Percentiles rank a stretch among this genome's conserved stretches.
Evolutionary conservation across 768 basidiomycete species (phyloP).

Genomic region (Panellus pusillus): DNA sequence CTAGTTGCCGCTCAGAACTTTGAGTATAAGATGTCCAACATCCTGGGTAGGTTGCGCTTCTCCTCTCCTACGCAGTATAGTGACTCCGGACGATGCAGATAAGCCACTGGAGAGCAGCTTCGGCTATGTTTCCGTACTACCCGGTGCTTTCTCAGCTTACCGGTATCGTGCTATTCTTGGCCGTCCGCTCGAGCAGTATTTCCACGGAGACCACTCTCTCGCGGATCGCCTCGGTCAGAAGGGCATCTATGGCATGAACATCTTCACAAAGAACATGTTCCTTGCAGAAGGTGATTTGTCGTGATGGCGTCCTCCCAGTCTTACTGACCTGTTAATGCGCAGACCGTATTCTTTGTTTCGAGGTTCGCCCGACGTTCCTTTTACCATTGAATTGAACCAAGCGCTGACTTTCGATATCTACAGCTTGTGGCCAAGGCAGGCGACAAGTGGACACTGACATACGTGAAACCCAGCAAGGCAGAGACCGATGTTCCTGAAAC

Average conservation of each 20-base stretch:
- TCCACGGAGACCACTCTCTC: constrained; percentile 85
- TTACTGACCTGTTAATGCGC: constrained; percentile 52
- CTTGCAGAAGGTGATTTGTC: constrained; percentile 55
- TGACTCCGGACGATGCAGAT: constrained; percentile 42
- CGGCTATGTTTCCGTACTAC: constrained; percentile 92
- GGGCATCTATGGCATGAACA: constrained; percentile 96
- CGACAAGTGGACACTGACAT: constrained; percentile 85
- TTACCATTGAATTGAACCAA: no score
- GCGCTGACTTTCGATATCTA: no score
- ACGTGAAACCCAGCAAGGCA: constrained; percentile 93
- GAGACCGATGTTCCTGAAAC: constrained; percentile 95
- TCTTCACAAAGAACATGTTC: constrained; percentile 94
- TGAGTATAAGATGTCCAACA: constrained; percentile 98
- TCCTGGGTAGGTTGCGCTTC: constrained; percentile 56
- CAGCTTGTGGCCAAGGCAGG: constrained; percentile 82
- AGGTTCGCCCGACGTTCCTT: constrained; percentile 28
- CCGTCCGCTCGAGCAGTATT: constrained; percentile 81
- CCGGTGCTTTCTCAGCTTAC: constrained; percentile 97
- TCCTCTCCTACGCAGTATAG: not conserved
- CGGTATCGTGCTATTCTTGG: constrained; percentile 92
- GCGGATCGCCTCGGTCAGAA: constrained; percentile 91
- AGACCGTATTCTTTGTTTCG: constrained; percentile 96
- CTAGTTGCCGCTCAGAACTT: constrained; percentile 95
- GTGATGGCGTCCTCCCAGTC: not conserved
- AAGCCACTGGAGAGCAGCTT: constrained; percentile 95